Evolutionary conservation across 2,329 filamentous ascomycete species (phyloP), one percentile per base, ranked within the genome.

Genomic region (Hypoxylon sp.): DNA sequence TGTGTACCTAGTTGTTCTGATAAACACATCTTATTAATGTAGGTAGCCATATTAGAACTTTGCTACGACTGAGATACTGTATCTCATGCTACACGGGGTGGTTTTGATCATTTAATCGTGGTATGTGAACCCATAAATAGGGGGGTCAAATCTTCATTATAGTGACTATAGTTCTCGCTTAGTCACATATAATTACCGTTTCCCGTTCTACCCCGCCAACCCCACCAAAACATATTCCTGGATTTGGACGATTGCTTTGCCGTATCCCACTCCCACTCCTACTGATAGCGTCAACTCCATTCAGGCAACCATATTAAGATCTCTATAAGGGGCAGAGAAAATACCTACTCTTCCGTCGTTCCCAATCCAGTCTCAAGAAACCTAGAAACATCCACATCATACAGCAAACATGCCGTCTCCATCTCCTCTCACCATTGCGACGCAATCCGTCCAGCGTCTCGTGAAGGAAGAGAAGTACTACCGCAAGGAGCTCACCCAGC

Each of bases 381-480:
- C 11, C 29, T 8, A 59, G 16, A n/a, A 1, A 27, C 2, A 41
- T n/a, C 30, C 11, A 51, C n/a, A 59, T 19, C 4, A n/a, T n/a
- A 30, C 51, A 54, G 21, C 34, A 19, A 56, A 11, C 27, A 50
- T 97, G 94, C 86, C 92, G 2, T 85, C 93, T 30, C 91, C 92
- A 46, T 89, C 90, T 0, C 86, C 90, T 72, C 88, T 97, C 77
- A 80, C 88, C 74, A 96, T 97, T 76, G 89, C 91, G 46, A 96
- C 92, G 23, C 88, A 90, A 67, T 89, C 93, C 19, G 88, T 98
- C 71, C 84, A 87, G 73, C 93, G 96, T 63, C 87, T 98, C 50
- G 88, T 97, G 71, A 97, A 97, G 80, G 96, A 99, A 80, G 93
- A 97, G 79, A 84, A 87, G 39, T 95, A 90, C 74, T 98, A 99